phyloP scores from a whole-genome alignment of 305 asterid genomes.

The Solanum aculeatissimum region DNA sequence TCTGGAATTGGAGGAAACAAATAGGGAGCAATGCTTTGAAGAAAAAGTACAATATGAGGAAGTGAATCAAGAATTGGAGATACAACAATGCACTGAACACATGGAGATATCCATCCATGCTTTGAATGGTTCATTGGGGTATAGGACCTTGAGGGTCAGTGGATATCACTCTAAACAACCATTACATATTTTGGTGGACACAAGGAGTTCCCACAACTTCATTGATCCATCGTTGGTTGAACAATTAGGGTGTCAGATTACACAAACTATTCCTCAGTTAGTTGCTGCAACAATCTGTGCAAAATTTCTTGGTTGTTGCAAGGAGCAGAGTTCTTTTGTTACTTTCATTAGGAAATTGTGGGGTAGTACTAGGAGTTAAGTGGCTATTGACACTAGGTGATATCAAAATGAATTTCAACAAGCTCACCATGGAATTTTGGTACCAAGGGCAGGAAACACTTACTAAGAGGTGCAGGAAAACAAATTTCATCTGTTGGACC shows the following conservation, averaged over 20 bases:
- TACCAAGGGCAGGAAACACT: no score
- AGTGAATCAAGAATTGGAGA: neutral
- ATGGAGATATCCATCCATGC: neutral
- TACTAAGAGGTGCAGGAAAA: neutral
- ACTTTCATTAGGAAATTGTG: no score
- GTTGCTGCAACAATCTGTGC: neutral
- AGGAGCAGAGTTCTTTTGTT: neutral
- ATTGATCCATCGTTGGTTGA: neutral
- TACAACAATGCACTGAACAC: neutral
- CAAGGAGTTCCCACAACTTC: neutral
- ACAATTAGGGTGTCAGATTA: neutral
- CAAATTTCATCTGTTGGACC: neutral
- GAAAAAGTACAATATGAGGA: no score
- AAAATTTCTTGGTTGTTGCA: neutral
- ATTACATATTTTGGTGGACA: neutral
- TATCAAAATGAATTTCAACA: no score
- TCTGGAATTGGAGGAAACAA: neutral
- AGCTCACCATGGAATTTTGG: no score
- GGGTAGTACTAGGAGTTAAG: no score
- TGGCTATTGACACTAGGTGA: no score
- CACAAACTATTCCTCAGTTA: neutral
- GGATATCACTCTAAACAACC: neutral
- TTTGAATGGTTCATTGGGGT: no score
- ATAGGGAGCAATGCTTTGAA: neutral
- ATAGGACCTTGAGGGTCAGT: neutral